Conservation (phyloP, 2,329 filamentous ascomycete genomes). For the Didymella keratinophila region DNA sequence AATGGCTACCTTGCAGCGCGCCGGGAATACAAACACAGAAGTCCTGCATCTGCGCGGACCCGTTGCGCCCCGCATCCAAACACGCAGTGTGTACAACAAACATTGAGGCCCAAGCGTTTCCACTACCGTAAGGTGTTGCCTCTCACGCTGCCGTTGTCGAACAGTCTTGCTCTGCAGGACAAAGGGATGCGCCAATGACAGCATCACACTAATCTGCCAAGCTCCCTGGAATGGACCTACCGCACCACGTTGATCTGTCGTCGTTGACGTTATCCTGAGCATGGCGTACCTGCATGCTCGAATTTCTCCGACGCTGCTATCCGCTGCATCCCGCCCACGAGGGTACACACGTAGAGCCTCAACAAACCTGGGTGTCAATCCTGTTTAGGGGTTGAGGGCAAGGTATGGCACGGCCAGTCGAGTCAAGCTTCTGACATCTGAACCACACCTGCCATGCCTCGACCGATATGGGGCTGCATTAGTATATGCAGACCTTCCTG, state of each 20-base stretch:
- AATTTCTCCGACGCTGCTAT: slow-evolving; percentile 19
- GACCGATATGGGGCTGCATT: slow-evolving; percentile 19
- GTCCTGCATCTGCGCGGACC: slow-evolving; percentile 24
- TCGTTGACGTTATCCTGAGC: slow-evolving; percentile 12
- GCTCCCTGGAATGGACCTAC: slow-evolving; percentile 34
- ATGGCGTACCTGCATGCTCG: slow-evolving; percentile 11
- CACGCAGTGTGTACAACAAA: slow-evolving; percentile 34
- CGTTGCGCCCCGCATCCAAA: slow-evolving; percentile 31
- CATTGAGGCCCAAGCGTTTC: slow-evolving; percentile 10
- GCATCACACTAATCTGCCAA: slow-evolving; percentile 26
- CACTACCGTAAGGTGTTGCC: slow-evolving; percentile 16
- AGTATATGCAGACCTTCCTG: slow-evolving; percentile 30
- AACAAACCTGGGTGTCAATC: slow-evolving; percentile 13
- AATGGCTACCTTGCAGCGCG: slow-evolving; percentile 34
- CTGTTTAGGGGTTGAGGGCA: background rate
- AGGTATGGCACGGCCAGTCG: background rate
- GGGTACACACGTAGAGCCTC: slow-evolving; percentile 16
- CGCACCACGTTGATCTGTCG: slow-evolving; percentile 19
- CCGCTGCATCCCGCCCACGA: slow-evolving; percentile 19
- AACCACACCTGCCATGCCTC: slow-evolving; percentile 17
- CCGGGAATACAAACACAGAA: slow-evolving; percentile 24
- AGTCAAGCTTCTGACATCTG: background rate
- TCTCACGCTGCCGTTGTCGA: slow-evolving; percentile 15
- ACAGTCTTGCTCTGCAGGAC: slow-evolving; percentile 22
- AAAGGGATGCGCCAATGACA: slow-evolving; percentile 26